Evolutionary conservation across 169 alveolate species (phyloP), one percentile per base, ranked within the genome.

Genomic region (Plasmodium adleri): DNA sequence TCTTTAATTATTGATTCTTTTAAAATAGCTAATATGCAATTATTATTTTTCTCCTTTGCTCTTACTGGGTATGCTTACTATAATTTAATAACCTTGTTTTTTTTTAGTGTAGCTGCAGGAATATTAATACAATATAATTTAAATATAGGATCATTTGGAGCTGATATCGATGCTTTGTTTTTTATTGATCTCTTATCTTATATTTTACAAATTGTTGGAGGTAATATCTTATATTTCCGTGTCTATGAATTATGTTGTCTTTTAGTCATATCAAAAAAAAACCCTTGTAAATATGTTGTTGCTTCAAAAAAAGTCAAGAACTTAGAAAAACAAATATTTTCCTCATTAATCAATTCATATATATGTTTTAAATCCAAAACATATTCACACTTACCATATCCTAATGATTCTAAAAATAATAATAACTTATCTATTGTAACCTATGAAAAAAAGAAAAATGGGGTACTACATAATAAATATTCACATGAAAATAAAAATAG

Each of bases 41-140:
- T 92, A 49, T 72, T 83, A 12, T 76, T 83, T 66, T 89, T 88
- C 49, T 52, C 88, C 10, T 92, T 92, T 54, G 73, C 90, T 3
- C 39, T 92, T 62, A 92, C 95, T n/a, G 95, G 95, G 8, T 92
- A 88, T 60, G 83, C 94, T 9, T 92, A 78, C 32, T 74, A 74
- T 47, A 88, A 85, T 85, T 75, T 92, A 39, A 63, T 92, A n/a
- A 85, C 88, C 56, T 86, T 88, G 26, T 68, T 74, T 24, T 63
- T 92, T 56, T 28, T 92, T 47, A 75, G 93, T 59, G 52, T 85
- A 43, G 63, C 73, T 3, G 32, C 24, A 8, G 95, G 95, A 8
- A 63, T 88, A 28, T 32, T 71, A 9, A 72, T 83, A 12, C 94
- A 88, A 60, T 83, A 63, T 59, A 83, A 83, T 68, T 28, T 83